These are phyloP conservation scores for Trametes elegans DNA, from an alignment of 768 basidiomycete species.

Conservation along the genomic window DNA sequence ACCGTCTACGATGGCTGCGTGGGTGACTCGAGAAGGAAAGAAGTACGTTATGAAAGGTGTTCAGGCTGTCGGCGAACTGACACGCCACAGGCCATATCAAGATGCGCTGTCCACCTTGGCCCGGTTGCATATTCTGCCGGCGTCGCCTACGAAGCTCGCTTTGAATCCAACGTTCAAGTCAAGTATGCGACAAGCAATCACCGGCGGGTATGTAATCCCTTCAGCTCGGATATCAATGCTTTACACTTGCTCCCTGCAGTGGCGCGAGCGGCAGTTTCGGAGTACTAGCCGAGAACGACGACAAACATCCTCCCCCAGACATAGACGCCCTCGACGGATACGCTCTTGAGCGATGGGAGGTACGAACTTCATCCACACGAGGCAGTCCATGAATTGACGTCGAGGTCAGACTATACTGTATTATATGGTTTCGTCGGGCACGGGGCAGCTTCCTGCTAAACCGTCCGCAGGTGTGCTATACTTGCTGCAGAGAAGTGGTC, in stretches of 20 bases:
- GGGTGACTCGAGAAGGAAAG: slow-evolving; percentile 74
- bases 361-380: slow-evolving; percentile 29
- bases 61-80: not conserved
- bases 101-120: slow-evolving; percentile 61
- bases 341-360: slow-evolving; percentile 91
- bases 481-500: slow-evolving; percentile 76
- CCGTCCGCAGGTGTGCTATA: slow-evolving; percentile 84
- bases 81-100: slow-evolving; percentile 60
- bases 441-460: slow-evolving; percentile 67
- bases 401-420: slow-evolving; percentile 82
- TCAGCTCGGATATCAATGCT: not conserved
- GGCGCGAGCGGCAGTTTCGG: slow-evolving; percentile 84
- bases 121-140: slow-evolving; percentile 68
- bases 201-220: slow-evolving; percentile 66
- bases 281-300: slow-evolving; percentile 64
- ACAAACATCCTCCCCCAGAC: slow-evolving; percentile 51
- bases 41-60: slow-evolving; percentile 43
- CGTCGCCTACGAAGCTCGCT: slow-evolving; percentile 55
- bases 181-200: slow-evolving; percentile 79
- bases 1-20: slow-evolving; percentile 64
- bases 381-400: not conserved
- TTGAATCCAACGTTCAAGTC: slow-evolving; percentile 77
- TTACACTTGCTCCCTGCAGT: slow-evolving; percentile 35
- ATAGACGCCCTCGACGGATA: slow-evolving; percentile 72
- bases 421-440: slow-evolving; percentile 95